phyloP scores from a whole-genome alignment of 1,139 yeast species.

The Taphrina populina region DNA sequence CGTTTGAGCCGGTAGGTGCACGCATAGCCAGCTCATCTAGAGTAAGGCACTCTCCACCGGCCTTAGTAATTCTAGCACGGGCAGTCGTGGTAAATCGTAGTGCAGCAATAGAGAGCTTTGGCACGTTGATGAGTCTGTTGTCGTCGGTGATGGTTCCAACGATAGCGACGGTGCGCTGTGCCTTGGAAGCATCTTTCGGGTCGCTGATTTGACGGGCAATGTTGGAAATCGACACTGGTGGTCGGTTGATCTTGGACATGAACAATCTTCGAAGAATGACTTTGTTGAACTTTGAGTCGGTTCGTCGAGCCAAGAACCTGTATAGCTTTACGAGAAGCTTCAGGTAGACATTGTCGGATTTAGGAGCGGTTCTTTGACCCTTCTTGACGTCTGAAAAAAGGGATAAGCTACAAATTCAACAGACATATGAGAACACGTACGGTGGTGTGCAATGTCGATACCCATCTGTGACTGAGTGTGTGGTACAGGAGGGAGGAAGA shows the following conservation, averaged over 20 bases:
- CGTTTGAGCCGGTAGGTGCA: conserved; percentile 99
- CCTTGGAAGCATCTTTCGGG: conserved; percentile 66
- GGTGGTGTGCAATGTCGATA: conserved; percentile 96
- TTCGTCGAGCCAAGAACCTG: conserved; percentile 85
- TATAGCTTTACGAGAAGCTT: conserved; percentile 95
- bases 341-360: conserved; percentile 98
- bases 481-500: too few relatives aligned
- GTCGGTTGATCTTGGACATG: conserved; percentile 98
- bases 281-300: conserved; percentile 96
- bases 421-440: too few relatives aligned
- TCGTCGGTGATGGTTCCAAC: conserved; percentile 99
- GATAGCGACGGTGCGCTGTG: conserved; percentile 91
- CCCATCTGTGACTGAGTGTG: conserved; percentile 53
- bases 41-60: conserved; percentile 99
- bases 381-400: conserved; percentile 69
- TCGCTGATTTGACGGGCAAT: conserved; percentile 71
- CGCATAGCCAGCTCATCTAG: conserved; percentile 98
- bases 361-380: conserved; percentile 98
- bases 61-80: conserved; percentile 93
- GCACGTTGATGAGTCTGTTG: conserved; percentile 87
- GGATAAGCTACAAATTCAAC: too few relatives aligned
- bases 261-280: conserved; percentile 89
- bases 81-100: conserved; percentile 99
- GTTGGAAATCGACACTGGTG: conserved; percentile 96
- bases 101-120: conserved; percentile 98